These are phyloP conservation scores for Dothideomycetes sp. DNA, from an alignment of 2,329 filamentous ascomycete genomes.

Conservation along the genomic window DNA sequence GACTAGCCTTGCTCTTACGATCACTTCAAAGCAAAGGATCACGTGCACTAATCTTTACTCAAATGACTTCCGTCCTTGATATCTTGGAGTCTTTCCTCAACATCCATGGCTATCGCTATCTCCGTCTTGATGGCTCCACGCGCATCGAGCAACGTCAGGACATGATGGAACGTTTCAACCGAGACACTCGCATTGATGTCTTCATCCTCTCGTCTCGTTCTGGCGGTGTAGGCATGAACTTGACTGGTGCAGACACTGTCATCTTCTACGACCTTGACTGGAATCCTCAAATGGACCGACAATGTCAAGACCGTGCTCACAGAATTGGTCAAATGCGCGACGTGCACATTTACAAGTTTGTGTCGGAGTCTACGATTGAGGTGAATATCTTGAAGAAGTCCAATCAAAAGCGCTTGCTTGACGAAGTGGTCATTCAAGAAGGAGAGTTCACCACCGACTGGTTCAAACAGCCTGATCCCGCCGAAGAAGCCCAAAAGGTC, in stretches of 20 bases:
- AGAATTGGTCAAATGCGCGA: conserved; percentile 95
- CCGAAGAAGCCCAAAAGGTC: conserved; percentile 41
- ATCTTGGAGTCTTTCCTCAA: conserved; percentile 97
- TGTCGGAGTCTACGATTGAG: conserved; percentile 66
- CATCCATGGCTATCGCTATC: conserved; percentile 93
- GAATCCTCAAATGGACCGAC: conserved; percentile 99
- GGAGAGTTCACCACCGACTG: conserved; percentile 97
- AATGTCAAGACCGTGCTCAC: conserved; percentile 95
- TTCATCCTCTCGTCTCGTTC: conserved; percentile 95
- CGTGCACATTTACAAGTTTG: conserved; percentile 81
- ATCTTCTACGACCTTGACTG: conserved; percentile 99
- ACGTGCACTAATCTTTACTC: conserved; percentile 93
- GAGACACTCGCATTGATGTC: conserved; percentile 75
- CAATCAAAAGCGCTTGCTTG: conserved; percentile 93
- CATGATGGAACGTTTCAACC: conserved; percentile 89
- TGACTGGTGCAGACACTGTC: conserved; percentile 92
- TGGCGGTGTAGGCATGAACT: conserved; percentile 88
- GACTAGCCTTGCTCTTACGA: conserved; percentile 74
- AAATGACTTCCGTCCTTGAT: conserved; percentile 98
- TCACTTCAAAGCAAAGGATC: conserved; percentile 82
- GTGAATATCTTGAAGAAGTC: conserved; percentile 95
- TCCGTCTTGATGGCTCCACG: conserved; percentile 90
- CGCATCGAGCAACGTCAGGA: conserved; percentile 94
- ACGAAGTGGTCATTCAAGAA: conserved; percentile 97
- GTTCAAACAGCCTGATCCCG: conserved; percentile 68